Evolutionary conservation across 257 asterid species (phyloP).

Genomic region (Nemophila menziesii): DNA sequence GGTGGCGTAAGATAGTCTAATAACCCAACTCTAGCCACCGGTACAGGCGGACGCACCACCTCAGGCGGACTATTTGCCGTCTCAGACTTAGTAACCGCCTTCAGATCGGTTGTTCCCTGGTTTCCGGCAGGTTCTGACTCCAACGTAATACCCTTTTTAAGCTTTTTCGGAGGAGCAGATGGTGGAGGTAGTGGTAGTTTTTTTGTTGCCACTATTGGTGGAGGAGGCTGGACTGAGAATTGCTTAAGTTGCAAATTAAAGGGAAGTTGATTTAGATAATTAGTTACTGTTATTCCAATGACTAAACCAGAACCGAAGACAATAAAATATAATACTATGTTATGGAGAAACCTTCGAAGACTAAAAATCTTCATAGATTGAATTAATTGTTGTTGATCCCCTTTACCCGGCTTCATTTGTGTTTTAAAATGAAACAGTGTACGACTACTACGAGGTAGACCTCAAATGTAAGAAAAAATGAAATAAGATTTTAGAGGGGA

Average conservation of each 20-base stretch:
- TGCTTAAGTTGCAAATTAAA: conserved; percentile 19
- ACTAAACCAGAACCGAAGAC: conserved; percentile 66
- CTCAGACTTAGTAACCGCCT: no score
- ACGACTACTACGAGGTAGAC: neutral
- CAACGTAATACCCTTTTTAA: no score
- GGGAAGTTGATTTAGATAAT: conserved; percentile 28
- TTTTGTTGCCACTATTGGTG: neutral
- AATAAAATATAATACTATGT: conserved; percentile 33
- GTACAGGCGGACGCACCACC: no score
- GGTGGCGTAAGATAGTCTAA: conserved; percentile 28
- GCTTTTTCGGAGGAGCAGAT: no score
- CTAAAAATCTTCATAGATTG: conserved; percentile 14
- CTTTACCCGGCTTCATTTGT: conserved; percentile 10
- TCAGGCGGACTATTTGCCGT: no score
- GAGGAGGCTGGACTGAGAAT: conserved; percentile 10
- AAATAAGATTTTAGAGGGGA: neutral
- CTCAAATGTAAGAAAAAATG: neutral
- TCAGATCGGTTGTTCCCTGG: neutral
- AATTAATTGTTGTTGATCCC: conserved; percentile 15
- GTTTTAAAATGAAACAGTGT: neutral
- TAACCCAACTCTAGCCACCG: no score
- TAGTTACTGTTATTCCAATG: conserved; percentile 43
- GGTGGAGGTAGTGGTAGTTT: neutral
- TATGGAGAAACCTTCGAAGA: conserved; percentile 28
- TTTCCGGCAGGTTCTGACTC: no score